These are phyloP conservation scores for Erodium maritimum DNA, from an alignment of 345 rosid species.

Conservation along the genomic window DNA sequence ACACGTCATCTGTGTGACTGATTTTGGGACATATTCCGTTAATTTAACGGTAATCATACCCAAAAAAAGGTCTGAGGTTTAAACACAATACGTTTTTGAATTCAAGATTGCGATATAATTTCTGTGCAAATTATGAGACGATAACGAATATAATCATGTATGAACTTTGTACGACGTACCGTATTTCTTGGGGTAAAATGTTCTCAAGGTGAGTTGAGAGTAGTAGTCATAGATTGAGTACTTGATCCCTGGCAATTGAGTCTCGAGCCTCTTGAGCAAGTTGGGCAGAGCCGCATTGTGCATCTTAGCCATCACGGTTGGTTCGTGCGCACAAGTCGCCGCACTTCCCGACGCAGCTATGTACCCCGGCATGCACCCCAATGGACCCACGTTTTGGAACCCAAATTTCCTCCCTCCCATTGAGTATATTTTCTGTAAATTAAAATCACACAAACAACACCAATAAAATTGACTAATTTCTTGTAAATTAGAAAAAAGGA, in stretches of 20 bases:
- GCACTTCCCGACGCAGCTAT: background rate
- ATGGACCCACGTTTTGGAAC: background rate
- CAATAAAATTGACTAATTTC: no score
- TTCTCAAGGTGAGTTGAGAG: background rate
- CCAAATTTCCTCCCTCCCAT: background rate
- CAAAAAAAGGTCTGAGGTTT: no score
- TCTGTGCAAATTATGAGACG: no score
- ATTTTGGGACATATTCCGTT: no score
- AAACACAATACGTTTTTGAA: no score
- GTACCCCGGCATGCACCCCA: background rate
- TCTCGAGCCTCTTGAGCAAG: background rate
- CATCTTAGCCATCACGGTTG: background rate
- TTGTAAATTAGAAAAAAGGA: no score
- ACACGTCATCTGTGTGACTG: no score
- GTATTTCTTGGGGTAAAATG: background rate
- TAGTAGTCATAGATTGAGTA: background rate
- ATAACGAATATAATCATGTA: no score
- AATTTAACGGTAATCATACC: no score
- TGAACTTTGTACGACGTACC: background rate
- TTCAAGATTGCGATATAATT: no score
- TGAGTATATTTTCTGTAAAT: background rate
- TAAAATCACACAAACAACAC: no score
- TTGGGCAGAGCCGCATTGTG: background rate
- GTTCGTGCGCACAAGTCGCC: background rate
- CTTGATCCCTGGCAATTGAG: background rate